Base-by-base conservation (phyloP, 2,329 filamentous ascomycete species). In the Stemphylium vesicarium region DNA sequence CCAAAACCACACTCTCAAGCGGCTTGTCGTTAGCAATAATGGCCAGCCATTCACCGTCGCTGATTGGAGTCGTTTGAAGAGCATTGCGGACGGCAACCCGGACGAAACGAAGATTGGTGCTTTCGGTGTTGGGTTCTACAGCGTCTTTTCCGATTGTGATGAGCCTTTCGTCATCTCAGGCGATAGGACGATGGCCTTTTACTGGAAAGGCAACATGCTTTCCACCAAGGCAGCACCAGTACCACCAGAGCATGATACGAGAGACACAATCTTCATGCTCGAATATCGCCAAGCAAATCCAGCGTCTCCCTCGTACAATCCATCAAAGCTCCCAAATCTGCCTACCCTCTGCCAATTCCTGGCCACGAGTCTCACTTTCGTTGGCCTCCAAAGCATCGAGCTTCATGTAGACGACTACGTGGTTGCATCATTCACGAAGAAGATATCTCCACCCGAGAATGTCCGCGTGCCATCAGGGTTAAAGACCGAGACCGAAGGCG, bases 21-120 rank as follows among this genome's bases (percentile, higher is more conserved):
- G 93, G 37, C 81, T 98, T n/a, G 82, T 97, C 9, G 93, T 98
- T 6, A 90, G 92, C 58, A 99, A 99, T 70, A 89, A 99, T 77
- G 95, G 95, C 32, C 85, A 91, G 62, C 84, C 91, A 0, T 99
- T 99, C 70, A 89, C 87, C 46, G 85, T 89, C 66, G 96, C 92
- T 15, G 95, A 99, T 76, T 99, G 95, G 95, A 87, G 88, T 40
- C 85, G 95, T 49, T 75, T 99, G 62, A 98, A 98, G 81, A 88
- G 94, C 57, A 99, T 99, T 60, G 96, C 95, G n/a, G 95, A 99
- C 75, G 96, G 95, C 41, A 99, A 99, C 71, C 95, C 95, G 0
- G 95, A 99, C 75, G 95, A 99, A 78, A 98, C 93, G 41, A 99
- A 99, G 81, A 99, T 99, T 68, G 95, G 95, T 50, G 96, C 95